Conservation (phyloP, 441 rosid species). For the Aleurites moluccanus region DNA sequence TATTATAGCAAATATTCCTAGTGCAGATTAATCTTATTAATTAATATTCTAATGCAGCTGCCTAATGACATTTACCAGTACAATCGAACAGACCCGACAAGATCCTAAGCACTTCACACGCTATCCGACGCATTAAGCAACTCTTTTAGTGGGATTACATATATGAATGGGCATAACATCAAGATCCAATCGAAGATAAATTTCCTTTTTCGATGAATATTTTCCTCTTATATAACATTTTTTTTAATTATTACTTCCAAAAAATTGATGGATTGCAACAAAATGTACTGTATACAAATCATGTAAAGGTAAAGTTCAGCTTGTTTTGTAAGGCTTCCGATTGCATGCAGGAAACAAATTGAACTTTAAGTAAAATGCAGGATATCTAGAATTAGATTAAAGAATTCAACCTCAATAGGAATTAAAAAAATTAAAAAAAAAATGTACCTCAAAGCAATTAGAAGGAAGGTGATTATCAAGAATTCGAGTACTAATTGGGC, state of each 20-base stretch:
- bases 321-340: neutral
- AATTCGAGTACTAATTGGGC: no score
- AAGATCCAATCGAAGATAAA: neutral
- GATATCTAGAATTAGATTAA: neutral
- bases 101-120: constrained; percentile 1
- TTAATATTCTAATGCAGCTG: neutral
- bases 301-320: neutral
- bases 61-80: neutral
- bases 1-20: neutral
- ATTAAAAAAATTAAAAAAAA: neutral
- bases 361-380: neutral
- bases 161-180: neutral
- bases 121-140: neutral
- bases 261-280: neutral
- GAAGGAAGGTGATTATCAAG: neutral
- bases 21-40: neutral
- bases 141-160: neutral
- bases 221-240: neutral
- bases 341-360: neutral
- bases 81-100: neutral
- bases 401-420: neutral
- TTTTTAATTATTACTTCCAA: neutral
- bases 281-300: neutral
- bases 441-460: neutral
- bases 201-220: neutral